Evolutionary conservation across 2,329 filamentous ascomycete species (phyloP), one percentile per base, ranked within the genome.

Genomic region (Phialophora verrucosa): DNA sequence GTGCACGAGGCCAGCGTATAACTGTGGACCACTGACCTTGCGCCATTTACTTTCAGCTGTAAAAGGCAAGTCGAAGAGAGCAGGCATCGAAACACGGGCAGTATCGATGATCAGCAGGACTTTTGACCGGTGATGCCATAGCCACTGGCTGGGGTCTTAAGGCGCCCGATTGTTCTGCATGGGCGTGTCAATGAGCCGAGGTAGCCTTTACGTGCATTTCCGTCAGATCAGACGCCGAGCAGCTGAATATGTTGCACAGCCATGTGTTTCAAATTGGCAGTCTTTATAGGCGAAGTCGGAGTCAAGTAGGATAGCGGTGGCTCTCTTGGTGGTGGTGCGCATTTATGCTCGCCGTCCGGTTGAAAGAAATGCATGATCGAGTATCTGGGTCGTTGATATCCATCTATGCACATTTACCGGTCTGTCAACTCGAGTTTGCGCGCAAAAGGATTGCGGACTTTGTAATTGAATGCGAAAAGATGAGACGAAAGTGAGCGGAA

Each of bases 1-100:
- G 53, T 31, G 8, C 32, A 5, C 12, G 32, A 53, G 14, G 23
- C n/a, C 47, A 7, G 59, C 6, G 25, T 61, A 61, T 61, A 61
- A 10, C 12, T 61, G 59, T 61, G 59, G 59, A 61, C 49, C 59
- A 61, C 50, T 61, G 47, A 61, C 12, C 23, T 53, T 42, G 59
- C 20, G 20, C 29, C 12, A 38, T 29, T 29, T 47, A 8, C 10
- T 12, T 29, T n/a, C 59, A 29, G 59, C 49, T 53, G 59, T 10
- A 17, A 42, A 25, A 25, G 49, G 29, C 31, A 12, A 53, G 59
- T 20, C 27, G 7, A 50, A 47, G 38, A 63, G 42, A 51, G 42
- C 14, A 27, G 31, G 27, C 5, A 25, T 61, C 31, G 49, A 54
- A 12, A 53, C 31, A 53, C 31, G 49, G 51, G 7, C 17, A n/a